Conservation (phyloP, 768 basidiomycete genomes). For the Rhizopogon vulgaris region DNA sequence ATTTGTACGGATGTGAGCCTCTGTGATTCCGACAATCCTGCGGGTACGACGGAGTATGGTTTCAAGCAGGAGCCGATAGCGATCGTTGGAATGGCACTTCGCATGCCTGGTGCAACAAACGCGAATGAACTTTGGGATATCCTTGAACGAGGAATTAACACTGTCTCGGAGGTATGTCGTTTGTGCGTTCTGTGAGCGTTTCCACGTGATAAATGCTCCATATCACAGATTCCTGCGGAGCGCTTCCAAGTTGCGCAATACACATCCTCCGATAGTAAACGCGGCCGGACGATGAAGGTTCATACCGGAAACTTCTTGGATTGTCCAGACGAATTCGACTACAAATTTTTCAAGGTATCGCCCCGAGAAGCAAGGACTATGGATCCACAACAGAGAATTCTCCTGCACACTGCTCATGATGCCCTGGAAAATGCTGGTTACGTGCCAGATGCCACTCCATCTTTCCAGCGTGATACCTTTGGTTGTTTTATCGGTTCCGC, state of each 20-base stretch:
- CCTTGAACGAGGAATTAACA: conserved; percentile 50
- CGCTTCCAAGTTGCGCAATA: conserved; percentile 48
- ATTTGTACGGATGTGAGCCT: conserved; percentile 12
- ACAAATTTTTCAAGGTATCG: conserved; percentile 65
- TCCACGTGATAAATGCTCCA: conserved; percentile 1
- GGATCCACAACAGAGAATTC: conserved; percentile 71
- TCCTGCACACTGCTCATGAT: conserved; percentile 61
- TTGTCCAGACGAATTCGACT: conserved; percentile 55
- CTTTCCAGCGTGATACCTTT: conserved; percentile 47
- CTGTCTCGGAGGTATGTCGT: conserved; percentile 44
- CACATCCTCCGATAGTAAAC: conserved; percentile 12
- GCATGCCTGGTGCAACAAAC: conserved; percentile 43
- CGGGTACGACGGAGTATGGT: neutral
- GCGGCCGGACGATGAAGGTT: conserved; percentile 42
- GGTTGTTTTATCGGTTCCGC: conserved; percentile 67
- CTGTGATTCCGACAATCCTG: neutral
- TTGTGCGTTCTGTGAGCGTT: neutral
- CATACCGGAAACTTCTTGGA: conserved; percentile 60
- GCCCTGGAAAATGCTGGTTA: conserved; percentile 70
- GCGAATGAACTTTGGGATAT: conserved; percentile 50
- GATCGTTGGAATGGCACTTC: conserved; percentile 66
- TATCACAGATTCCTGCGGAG: conserved; percentile 49
- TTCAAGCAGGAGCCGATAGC: conserved; percentile 50
- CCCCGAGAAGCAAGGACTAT: conserved; percentile 70
- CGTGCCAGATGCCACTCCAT: conserved; percentile 49